phyloP scores from a whole-genome alignment of 805 yeast genomes.

The Kodamaea leandrae region DNA sequence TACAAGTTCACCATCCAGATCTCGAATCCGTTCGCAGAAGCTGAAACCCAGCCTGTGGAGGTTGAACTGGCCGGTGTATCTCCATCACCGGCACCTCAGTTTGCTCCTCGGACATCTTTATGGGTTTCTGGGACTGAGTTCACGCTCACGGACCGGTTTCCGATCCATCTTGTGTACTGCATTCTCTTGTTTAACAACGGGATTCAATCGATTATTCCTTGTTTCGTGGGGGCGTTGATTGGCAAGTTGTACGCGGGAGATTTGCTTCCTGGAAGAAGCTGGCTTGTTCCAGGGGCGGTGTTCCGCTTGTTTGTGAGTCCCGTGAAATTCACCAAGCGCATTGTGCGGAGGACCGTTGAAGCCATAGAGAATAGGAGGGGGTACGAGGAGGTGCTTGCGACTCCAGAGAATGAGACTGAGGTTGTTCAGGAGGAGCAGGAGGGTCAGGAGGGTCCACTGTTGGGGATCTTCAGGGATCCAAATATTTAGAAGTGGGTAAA shows the following conservation, averaged over 20 bases:
- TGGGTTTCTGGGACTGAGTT: conserved; percentile 16
- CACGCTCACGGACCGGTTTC: conserved; percentile 37
- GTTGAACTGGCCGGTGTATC: background rate
- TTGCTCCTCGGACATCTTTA: background rate
- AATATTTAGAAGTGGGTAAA: background rate
- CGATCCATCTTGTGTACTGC: conserved; percentile 36
- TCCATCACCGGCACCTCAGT: background rate
- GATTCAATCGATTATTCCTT: conserved; percentile 32
- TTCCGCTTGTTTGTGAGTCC: conserved; percentile 32
- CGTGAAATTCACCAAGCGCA: background rate
- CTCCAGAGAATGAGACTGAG: background rate
- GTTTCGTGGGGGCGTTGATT: conserved; percentile 35
- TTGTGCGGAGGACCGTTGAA: background rate
- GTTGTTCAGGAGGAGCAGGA: background rate
- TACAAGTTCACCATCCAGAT: conserved; percentile 36
- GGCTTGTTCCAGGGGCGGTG: conserved; percentile 30
- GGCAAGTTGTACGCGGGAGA: conserved; percentile 37
- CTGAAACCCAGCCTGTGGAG: background rate
- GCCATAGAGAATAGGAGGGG: conserved; percentile 1
- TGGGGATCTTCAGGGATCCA: background rate
- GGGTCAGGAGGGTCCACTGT: background rate
- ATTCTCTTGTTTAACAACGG: conserved; percentile 41
- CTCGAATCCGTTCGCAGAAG: conserved; percentile 16
- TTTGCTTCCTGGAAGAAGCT: conserved; percentile 35
- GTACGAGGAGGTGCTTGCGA: background rate